Evolutionary conservation across 495 filamentous ascomycete genomes (phyloP), one percentile per base, ranked within the genome.

Genomic region (Talaromyces adpressus): DNA sequence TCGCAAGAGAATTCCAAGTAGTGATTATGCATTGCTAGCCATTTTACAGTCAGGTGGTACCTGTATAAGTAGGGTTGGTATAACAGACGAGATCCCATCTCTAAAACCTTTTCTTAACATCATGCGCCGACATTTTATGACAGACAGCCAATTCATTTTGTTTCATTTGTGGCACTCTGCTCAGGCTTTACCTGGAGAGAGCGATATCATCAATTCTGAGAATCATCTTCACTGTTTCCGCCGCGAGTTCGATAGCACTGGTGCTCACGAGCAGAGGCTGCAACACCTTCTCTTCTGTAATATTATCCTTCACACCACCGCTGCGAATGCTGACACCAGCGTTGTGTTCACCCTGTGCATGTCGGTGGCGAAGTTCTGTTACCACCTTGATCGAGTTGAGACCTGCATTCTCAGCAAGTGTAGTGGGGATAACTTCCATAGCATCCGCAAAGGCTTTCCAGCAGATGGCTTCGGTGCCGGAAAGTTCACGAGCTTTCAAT

Each of bases 221-320:
- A 77, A 97, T 89, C 92, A 98, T 96, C 85, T 98, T 98, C 67
- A 97, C 92, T 62, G 94, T 98, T 82, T 98, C 94, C 2, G 91
- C 91, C 41, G 95, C 94, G 72, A 98, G 77, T 80, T 98, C 92
- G 71, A 98, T 93, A 3, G 94, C 92, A 74, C 93, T 97, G 41
- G 94, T 98, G 81, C 90, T 96, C 54, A 98, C 94, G 60, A 98
- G 76, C 73, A 98, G 78, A 9, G 94, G 94, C 81, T 98, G 94
- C 75, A 98, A 79, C 57, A 98, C 96, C 67, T 97, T 97, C 83
- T 98, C 94, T 70, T 97, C 95, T 53, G 89, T 88, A 65, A 97
- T 96, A 72, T 96, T 91, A 61, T 87, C 84, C 83, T 95, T 96
- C 52, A 98, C 95, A 59, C 95, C 94, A 8, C 95, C 93, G 71